Conservation (phyloP, 495 filamentous ascomycete genomes). For the Letharia lupina region DNA sequence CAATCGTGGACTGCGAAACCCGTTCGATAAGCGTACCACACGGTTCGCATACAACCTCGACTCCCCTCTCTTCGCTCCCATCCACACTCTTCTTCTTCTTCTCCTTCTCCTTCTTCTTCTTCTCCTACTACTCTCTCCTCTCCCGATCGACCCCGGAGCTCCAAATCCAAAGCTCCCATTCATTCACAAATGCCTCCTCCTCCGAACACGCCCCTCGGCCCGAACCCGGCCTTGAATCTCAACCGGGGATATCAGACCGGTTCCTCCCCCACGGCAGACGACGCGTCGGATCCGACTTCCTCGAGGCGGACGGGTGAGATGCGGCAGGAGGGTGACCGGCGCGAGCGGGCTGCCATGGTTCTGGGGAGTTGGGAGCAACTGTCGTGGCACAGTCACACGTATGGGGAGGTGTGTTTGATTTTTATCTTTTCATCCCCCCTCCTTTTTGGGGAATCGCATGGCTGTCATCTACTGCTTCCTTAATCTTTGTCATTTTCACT, state of each 20-base stretch:
- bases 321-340: constrained; percentile 7
- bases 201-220: neutral
- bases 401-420: constrained; percentile 18
- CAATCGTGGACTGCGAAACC: neutral
- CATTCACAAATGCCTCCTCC: neutral
- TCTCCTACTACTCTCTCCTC: no score
- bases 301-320: neutral
- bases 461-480: no score
- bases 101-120: no score
- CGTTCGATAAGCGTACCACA: neutral
- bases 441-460: no score
- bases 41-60: no score
- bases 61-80: neutral
- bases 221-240: neutral
- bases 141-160: no score
- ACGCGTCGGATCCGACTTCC: neutral
- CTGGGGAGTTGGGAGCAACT: constrained; percentile 21
- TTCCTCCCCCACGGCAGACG: neutral
- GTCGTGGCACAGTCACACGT: constrained; percentile 2
- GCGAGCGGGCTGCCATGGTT: constrained; percentile 11
- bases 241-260: neutral
- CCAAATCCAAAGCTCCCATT: no score
- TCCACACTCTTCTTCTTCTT: no score
- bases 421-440: neutral
- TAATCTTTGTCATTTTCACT: no score